Evolutionary conservation across 106 monocot species (phyloP).

Genomic region (Alisma plantagoaquatica): DNA sequence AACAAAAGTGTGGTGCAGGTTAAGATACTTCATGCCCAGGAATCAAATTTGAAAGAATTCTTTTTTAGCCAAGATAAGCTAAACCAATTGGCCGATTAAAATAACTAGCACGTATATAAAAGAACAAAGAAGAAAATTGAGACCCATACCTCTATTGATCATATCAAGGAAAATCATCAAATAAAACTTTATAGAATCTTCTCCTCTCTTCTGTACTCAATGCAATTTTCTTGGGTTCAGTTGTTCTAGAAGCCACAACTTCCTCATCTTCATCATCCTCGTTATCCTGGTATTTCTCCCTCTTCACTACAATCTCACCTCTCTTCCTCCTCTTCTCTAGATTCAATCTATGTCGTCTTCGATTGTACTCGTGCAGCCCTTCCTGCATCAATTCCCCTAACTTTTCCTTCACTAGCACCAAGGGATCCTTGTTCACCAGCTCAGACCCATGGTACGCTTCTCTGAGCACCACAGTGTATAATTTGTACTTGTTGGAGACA

Average conservation of each 20-base stretch:
- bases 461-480: conserved; percentile 80
- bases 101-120: no score
- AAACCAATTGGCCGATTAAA: no score
- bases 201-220: conserved; percentile 68
- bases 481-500: conserved; percentile 84
- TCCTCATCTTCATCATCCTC: conserved; percentile 27
- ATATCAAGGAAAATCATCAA: conserved; percentile 33
- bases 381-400: conserved; percentile 96
- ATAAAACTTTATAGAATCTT: conserved; percentile 78
- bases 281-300: conserved; percentile 21
- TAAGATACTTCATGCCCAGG: no score
- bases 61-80: no score
- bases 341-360: conserved; percentile 52
- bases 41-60: no score
- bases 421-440: conserved; percentile 64
- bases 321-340: conserved; percentile 84
- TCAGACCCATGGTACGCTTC: conserved; percentile 77
- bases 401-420: conserved; percentile 80
- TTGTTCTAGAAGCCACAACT: conserved; percentile 1
- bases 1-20: no score
- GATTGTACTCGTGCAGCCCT: conserved; percentile 87
- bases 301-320: conserved; percentile 41
- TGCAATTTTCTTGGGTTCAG: conserved; percentile 6
- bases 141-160: neutral
- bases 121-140: no score